Evolutionary conservation across 495 filamentous ascomycete species (phyloP), one percentile per base, ranked within the genome.

Genomic region (Bacidia gigantensis): DNA sequence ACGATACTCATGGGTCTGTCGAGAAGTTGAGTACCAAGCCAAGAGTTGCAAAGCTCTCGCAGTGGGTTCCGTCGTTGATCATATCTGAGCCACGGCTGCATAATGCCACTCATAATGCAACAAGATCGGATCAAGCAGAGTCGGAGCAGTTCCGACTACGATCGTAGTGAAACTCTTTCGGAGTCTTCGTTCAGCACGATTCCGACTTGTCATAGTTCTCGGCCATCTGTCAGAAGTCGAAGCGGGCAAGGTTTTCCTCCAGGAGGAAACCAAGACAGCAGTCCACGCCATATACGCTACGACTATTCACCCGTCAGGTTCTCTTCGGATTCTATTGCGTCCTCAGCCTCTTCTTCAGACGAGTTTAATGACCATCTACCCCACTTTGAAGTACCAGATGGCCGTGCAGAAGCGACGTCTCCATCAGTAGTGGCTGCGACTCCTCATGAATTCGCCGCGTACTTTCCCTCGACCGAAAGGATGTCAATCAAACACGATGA

Each of bases 401-500:
- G 84, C 58, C 64, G 66, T 23, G 71, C 77, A 42, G 82, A 83
- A 22, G 64, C 74, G 39, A 72, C 78, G 56, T 72, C 80, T 41
- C 67, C 79, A 49, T 75, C 81, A 53, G 79, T 82, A 11, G 70
- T 86, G 14, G 73, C 85, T 3, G 86, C 89, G 5, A 92, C 80
- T 23, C 84, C 92, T 11, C 71, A 81, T 17, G 84, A 88, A 49
- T 98, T 98, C 63, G 84, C 85, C 35, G 75, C 81, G 53, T 76
- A 89, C 57, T 98, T 95, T 65, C 90, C 92, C 11, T 90, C 90
- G 10, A 72, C 81, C 26, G 78, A 86, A 58, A 77, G 83, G 44
- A 68, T 98, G 25, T 76, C 76, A 39, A 92, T 98, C 60, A 80
- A 84, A 41, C 92, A 98, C 60, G 92, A 98, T 61, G 88, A 95